Conservation (phyloP, 2,329 filamentous ascomycete species). For the Aspergillus costaricaensis region DNA sequence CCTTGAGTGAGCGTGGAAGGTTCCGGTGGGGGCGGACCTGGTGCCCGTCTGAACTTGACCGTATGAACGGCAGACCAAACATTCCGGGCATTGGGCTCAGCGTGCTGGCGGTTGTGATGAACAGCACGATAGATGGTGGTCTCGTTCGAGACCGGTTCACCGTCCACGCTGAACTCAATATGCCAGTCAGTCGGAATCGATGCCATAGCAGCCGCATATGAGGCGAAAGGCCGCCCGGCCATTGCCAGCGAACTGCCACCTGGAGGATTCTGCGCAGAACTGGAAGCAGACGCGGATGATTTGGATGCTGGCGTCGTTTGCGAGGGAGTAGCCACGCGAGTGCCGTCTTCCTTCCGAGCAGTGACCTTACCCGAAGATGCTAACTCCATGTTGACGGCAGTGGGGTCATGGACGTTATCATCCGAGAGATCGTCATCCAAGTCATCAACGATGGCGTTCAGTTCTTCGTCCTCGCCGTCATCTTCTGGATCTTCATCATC, state of each 20-base stretch:
- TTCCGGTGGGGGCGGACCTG: conserved; percentile 78
- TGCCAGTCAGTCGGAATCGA: conserved; percentile 90
- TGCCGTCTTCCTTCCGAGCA: conserved; percentile 88
- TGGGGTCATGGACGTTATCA: conserved; percentile 74
- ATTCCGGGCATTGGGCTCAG: conserved; percentile 67
- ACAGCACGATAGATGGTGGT: conserved; percentile 96
- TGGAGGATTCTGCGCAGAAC: conserved; percentile 24
- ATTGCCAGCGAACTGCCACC: conserved; percentile 52
- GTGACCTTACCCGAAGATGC: conserved; percentile 84
- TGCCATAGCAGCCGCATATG: conserved; percentile 82
- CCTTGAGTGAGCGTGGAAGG: conserved; percentile 61
- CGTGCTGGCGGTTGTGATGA: conserved; percentile 65
- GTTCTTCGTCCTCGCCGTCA: conserved; percentile 56
- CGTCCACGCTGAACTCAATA: conserved; percentile 89
- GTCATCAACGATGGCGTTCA: conserved; percentile 89
- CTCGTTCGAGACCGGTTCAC: conserved; percentile 80
- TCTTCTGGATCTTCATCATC: conserved; percentile 68
- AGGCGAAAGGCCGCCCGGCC: conserved; percentile 62
- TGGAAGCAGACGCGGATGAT: conserved; percentile 39
- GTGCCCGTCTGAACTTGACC: conserved; percentile 85
- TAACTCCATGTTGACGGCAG: conserved; percentile 88
- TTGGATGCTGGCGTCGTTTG: conserved; percentile 55
- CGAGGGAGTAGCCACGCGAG: conserved; percentile 78
- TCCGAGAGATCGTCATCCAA: conserved; percentile 81
- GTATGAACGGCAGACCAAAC: conserved; percentile 90